Evolutionary conservation across 2,329 filamentous ascomycete species (phyloP).

Genomic region (Ilyonectria robusta): DNA sequence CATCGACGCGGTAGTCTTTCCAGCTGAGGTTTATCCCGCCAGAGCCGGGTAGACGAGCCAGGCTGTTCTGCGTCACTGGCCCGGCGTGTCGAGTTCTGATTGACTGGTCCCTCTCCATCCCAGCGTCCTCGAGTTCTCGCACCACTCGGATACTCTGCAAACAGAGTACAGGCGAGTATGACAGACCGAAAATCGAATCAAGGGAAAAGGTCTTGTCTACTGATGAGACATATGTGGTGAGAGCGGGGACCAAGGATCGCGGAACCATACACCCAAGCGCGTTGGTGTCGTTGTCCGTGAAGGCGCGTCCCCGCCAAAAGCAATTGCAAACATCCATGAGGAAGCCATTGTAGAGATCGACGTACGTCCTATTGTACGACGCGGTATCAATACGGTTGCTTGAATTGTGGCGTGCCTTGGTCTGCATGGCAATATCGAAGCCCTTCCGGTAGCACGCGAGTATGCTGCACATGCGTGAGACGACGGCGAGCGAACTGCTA

Average conservation of each 20-base stretch:
- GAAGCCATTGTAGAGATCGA: slow-evolving; percentile 84
- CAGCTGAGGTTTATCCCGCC: slow-evolving; percentile 78
- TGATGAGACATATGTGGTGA: slow-evolving; percentile 64
- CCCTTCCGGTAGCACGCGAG: slow-evolving; percentile 81
- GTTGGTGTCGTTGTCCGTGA: slow-evolving; percentile 75
- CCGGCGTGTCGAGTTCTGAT: slow-evolving; percentile 71
- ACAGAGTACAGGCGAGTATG: slow-evolving; percentile 70
- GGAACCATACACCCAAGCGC: slow-evolving; percentile 69
- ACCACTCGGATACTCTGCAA: slow-evolving; percentile 69
- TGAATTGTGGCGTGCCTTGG: slow-evolving; percentile 51
- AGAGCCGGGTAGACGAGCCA: slow-evolving; percentile 73
- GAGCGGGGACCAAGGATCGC: slow-evolving; percentile 57
- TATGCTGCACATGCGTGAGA: slow-evolving; percentile 79
- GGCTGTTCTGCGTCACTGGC: slow-evolving; percentile 78
- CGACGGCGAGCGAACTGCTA: slow-evolving; percentile 70
- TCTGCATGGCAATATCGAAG: slow-evolving; percentile 75
- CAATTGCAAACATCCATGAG: slow-evolving; percentile 91
- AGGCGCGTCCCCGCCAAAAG: slow-evolving; percentile 82
- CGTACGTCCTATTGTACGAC: slow-evolving; percentile 70
- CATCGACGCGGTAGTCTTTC: slow-evolving; percentile 82
- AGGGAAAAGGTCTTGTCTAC: slow-evolving; percentile 65
- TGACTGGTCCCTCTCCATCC: slow-evolving; percentile 55
- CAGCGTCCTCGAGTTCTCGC: slow-evolving; percentile 70
- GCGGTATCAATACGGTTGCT: slow-evolving; percentile 51
- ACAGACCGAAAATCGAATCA: slow-evolving; percentile 68